Conservation (phyloP, 1,284 basidiomycete species). For the Austroboletus niveus region DNA sequence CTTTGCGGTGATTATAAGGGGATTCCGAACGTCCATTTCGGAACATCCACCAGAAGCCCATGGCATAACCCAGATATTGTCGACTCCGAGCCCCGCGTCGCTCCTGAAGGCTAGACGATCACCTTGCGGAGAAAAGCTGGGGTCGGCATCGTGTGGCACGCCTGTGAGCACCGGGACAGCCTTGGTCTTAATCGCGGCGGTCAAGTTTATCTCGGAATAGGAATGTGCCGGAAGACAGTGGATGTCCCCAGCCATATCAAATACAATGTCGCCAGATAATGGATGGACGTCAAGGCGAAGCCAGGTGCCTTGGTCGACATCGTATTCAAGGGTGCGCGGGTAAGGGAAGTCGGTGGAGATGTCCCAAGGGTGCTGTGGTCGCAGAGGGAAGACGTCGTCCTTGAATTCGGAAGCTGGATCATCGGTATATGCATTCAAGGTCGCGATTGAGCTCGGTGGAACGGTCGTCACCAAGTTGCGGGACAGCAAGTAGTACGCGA, state of each 20-base stretch:
- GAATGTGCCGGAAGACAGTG: slow-evolving; percentile 59
- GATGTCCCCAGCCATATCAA: slow-evolving; percentile 71
- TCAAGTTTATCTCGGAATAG: slow-evolving; percentile 30
- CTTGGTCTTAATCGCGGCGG: slow-evolving; percentile 13
- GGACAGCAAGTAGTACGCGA: slow-evolving; percentile 22
- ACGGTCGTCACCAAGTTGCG: slow-evolving; percentile 2
- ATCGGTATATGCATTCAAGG: slow-evolving; percentile 14
- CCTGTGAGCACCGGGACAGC: slow-evolving; percentile 41
- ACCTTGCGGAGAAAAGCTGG: slow-evolving; percentile 68
- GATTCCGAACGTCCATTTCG: slow-evolving; percentile 51
- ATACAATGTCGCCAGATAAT: slow-evolving; percentile 64
- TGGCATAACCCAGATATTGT: slow-evolving; percentile 68
- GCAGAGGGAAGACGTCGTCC: slow-evolving; percentile 64
- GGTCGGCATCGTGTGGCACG: slow-evolving; percentile 67
- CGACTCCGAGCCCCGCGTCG: slow-evolving; percentile 67
- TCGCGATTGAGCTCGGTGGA: background rate
- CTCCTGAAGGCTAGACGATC: slow-evolving; percentile 61
- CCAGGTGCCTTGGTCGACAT: slow-evolving; percentile 73
- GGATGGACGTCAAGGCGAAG: slow-evolving; percentile 69
- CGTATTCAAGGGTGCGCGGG: slow-evolving; percentile 61
- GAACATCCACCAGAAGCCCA: slow-evolving; percentile 56
- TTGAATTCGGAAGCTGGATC: slow-evolving; percentile 47
- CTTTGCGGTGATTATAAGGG: slow-evolving; percentile 17
- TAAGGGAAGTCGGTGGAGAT: slow-evolving; percentile 75
- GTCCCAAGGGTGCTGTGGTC: slow-evolving; percentile 65